Base-by-base conservation (phyloP, 768 basidiomycete species). In the Hypholoma sublateritium region DNA sequence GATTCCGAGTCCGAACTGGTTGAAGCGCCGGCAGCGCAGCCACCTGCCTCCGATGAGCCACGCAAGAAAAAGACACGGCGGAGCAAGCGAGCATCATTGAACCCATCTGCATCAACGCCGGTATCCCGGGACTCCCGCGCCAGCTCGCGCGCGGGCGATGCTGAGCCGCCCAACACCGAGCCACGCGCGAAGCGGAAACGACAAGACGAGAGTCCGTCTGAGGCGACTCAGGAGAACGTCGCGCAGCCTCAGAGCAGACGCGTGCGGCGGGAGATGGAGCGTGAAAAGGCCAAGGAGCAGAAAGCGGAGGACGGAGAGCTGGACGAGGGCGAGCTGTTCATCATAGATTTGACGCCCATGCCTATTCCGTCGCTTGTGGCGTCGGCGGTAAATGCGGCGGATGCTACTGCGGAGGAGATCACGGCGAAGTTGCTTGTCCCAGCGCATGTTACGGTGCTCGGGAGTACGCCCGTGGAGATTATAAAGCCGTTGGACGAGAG, bases 391-490 rank as follows among this genome's bases (percentile, higher is more conserved):
- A 13, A 44, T 37, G 8, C 50, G 21, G 34, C 37, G 24, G 49
- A 57, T n/a, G 3, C 48, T 13, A 19, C 21, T 19, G 28, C 35
- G 8, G 46, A 22, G 45, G 35, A 44, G 5, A 36, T 28, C n/a
- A 19, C 58, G 0, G 62, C 70, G 50, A 66, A 69, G 60, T 52
- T 93, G 12, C 70, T 90, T 21, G 74, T 93, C 11, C 91, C 91
- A 0, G 71, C 83, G 0, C 90, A 93, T 70, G 91, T 92, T 22
- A 79, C 78, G 7, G 76, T 91, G 5, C 73, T 83, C 51, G 78
- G 77, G 19, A 73, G 69, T 43, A 69, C 74, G 13, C 75, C 81
- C 3, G 70, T 78, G 25, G 75, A 81, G 56, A 77, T 86, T 17
- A 67, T 84, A 13, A 73, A 80, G 16, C 66, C 74, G 2, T 64